Conservation (phyloP, 495 filamentous ascomycete genomes). For the Penicillium cataractarum region DNA sequence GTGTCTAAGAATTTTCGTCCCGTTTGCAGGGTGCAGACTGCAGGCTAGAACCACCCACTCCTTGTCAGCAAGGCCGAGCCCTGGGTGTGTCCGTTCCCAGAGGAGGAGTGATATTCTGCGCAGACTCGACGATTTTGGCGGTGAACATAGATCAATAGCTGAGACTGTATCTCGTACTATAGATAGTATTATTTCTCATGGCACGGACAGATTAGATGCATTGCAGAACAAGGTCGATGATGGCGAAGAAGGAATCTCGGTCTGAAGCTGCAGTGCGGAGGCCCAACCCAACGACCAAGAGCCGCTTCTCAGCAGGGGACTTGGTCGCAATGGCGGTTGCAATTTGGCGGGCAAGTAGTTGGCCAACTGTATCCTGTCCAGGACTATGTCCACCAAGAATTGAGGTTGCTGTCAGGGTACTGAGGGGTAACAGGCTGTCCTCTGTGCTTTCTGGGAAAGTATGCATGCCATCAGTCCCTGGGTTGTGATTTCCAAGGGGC, state of each 20-base stretch:
- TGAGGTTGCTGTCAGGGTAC: constrained; percentile 83
- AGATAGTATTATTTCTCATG: neutral
- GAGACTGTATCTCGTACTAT: neutral
- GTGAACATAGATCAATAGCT: neutral
- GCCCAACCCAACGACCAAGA: constrained; percentile 81
- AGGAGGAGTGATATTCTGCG: neutral
- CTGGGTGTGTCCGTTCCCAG: neutral
- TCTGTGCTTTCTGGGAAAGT: constrained; percentile 53
- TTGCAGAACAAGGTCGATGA: constrained; percentile 78
- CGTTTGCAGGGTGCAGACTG: too few species aligned
- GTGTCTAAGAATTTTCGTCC: too few species aligned
- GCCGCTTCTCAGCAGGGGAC: constrained; percentile 74
- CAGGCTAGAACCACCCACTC: neutral
- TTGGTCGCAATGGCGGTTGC: constrained; percentile 74
- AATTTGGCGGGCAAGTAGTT: constrained; percentile 86
- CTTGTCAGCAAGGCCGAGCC: neutral
- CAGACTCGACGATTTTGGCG: neutral
- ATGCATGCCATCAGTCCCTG: constrained; percentile 53
- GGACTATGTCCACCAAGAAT: constrained; percentile 81
- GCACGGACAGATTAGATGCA: constrained; percentile 49
- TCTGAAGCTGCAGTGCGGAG: constrained; percentile 64
- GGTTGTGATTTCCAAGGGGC: constrained; percentile 70
- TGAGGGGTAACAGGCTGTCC: constrained; percentile 70
- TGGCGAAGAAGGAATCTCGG: constrained; percentile 76
- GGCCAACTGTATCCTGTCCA: constrained; percentile 80